These are phyloP conservation scores for Mycena sanguinolenta DNA, from an alignment of 768 basidiomycete genomes.

Conservation along the genomic window DNA sequence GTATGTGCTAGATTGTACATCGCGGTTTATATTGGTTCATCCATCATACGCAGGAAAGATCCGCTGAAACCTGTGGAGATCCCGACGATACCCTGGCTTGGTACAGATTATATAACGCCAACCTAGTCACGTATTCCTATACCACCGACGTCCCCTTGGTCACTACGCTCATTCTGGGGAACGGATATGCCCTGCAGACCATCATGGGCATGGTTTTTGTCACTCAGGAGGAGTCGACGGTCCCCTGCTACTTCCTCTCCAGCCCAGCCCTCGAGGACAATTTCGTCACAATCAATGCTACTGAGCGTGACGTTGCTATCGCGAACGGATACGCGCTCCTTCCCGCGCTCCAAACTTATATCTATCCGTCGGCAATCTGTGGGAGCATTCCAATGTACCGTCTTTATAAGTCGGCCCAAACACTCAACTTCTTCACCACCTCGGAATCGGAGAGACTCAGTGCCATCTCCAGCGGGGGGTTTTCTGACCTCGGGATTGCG, in stretches of 20 bases:
- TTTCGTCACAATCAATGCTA: neutral
- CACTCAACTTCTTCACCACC: neutral
- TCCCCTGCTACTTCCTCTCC: neutral
- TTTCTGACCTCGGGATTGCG: neutral
- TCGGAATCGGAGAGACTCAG: neutral
- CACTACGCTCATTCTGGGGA: neutral
- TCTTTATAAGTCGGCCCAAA: neutral
- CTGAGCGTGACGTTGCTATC: neutral
- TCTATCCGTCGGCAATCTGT: no score
- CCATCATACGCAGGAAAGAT: neutral
- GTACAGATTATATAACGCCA: neutral
- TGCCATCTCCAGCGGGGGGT: neutral
- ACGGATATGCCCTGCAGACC: neutral
- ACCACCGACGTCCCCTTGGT: neutral
- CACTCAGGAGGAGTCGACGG: neutral
- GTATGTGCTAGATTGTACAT: neutral
- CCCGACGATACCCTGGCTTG: no score
- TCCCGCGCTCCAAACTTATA: neutral
- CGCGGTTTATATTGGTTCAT: neutral
- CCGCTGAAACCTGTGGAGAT: slow-evolving; percentile 13
- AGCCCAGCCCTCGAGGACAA: neutral
- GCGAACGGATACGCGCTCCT: neutral
- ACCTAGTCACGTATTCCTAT: neutral
- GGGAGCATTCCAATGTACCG: no score
- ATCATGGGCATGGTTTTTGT: neutral